phyloP scores from a whole-genome alignment of 2,329 filamentous ascomycete genomes.

The Colletotrichum sp. region DNA sequence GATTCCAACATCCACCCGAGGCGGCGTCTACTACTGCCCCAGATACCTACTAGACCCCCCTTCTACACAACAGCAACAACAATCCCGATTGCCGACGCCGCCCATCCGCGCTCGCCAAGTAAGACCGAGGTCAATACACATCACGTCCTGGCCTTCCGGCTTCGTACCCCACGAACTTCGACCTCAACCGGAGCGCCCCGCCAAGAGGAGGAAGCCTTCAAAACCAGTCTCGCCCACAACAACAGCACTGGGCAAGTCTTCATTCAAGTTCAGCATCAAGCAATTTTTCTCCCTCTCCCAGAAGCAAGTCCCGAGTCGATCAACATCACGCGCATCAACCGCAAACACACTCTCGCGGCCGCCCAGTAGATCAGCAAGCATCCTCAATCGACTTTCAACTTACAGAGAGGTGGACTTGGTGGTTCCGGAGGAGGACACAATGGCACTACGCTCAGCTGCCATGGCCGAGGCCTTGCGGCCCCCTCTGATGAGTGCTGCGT shows the following conservation, averaged over 20 bases:
- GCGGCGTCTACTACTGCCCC: constrained; percentile 34
- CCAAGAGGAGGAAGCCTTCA: constrained; percentile 29
- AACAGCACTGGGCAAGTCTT: constrained; percentile 19
- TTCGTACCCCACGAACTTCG: constrained; percentile 52
- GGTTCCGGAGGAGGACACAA: constrained; percentile 20
- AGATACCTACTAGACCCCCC: constrained; percentile 22
- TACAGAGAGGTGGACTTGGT: constrained; percentile 15
- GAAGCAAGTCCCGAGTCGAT: constrained; percentile 13
- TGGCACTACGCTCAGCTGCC: constrained; percentile 21
- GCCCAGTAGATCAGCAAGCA: constrained; percentile 12
- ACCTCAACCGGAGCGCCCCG: constrained; percentile 39
- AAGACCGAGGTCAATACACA: constrained; percentile 47
- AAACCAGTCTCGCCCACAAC: constrained; percentile 12
- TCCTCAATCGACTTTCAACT: constrained; percentile 13
- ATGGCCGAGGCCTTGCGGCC: constrained; percentile 19
- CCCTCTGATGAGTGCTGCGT: constrained; percentile 20
- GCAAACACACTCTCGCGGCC: constrained; percentile 6
- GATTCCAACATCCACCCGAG: constrained; percentile 21
- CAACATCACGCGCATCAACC: constrained; percentile 7
- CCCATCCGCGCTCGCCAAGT: constrained; percentile 43
- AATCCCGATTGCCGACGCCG: constrained; percentile 34
- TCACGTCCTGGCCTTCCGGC: constrained; percentile 45
- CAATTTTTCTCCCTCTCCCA: constrained; percentile 17
- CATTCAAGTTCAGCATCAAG: constrained; percentile 16
- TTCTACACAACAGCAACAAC: not conserved